phyloP scores from a whole-genome alignment of 2,329 filamentous ascomycete species.

The Apiospora rasikravindrae region DNA sequence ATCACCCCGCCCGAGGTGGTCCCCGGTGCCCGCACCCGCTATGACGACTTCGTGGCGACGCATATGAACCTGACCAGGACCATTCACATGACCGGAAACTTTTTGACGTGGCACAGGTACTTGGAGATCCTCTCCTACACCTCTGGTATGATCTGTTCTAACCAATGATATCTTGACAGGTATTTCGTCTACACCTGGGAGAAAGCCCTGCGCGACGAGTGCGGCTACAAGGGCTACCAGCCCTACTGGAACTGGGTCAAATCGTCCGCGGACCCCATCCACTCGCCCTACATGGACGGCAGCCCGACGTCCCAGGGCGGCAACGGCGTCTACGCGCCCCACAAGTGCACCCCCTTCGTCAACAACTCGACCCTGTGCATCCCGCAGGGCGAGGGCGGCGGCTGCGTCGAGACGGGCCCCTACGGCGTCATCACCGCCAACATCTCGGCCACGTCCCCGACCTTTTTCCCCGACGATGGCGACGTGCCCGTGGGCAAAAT shows the following conservation, averaged over 20 bases:
- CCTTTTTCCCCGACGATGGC: conserved; percentile 23
- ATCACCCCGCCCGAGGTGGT: conserved; percentile 19
- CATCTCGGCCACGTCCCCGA: conserved; percentile 31
- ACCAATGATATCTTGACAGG: background rate
- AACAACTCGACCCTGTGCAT: conserved; percentile 25
- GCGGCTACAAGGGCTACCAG: conserved; percentile 43
- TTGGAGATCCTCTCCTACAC: background rate
- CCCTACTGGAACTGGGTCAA: conserved; percentile 47
- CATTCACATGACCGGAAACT: conserved; percentile 12
- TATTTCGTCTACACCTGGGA: background rate
- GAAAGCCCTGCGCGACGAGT: conserved; percentile 21
- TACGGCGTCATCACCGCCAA: conserved; percentile 33
- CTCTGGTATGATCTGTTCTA: background rate
- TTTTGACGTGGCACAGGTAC: conserved; percentile 17
- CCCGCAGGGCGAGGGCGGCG: conserved; percentile 25
- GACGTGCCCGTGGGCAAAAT: conserved; percentile 28
- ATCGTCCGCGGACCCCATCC: conserved; percentile 37
- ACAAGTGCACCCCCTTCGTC: conserved; percentile 30
- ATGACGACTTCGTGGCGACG: conserved; percentile 18
- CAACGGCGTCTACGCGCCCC: conserved; percentile 30
- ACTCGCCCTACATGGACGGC: conserved; percentile 43
- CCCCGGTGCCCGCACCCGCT: conserved; percentile 10
- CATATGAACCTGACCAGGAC: conserved; percentile 16
- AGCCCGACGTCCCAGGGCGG: conserved; percentile 43
- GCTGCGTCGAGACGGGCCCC: conserved; percentile 43